Base-by-base conservation (phyloP, 2,329 filamentous ascomycete genomes). In the Fusarium sp. region DNA sequence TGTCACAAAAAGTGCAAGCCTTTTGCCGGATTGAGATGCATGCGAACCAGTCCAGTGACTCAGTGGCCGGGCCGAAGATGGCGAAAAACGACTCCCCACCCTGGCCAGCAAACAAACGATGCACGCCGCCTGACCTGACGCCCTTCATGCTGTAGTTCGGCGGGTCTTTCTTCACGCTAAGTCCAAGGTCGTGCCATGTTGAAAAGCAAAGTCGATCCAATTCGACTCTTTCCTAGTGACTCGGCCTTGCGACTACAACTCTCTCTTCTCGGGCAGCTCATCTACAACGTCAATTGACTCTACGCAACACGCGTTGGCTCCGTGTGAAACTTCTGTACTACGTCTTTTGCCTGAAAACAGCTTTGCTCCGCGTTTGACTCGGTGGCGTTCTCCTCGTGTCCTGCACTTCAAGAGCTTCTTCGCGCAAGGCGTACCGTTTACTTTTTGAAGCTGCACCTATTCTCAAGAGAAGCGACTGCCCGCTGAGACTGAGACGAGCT, bases 221-320 rank as follows among this genome's bases (percentile, higher is more conserved):
- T 65, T 60, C 63, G 60, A 58, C 68, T 71, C 58, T 72, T 71
- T 72, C 60, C 60, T 62, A 64, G 55, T 34, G 41, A 68, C 70
- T 67, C 46, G 46, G 58, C 64, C 7, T 28, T 60, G 47, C 58
- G 61, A 51, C 53, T 53, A 70, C 66, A 55, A 48, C 53, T 18
- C 18, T 62, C 46, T 13, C 37, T 13, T 13, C 41, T 57, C 36
- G 12, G 46, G 40, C 43, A 16, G 47, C 60, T 61, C 34, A 41
- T 52, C 39, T 41, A 31, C 36, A 54, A 30, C 39, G 18, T 41
- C 30, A 40, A 68, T 40, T 40, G 47, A 30, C 50, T 51, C 40
- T 40, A 41, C 36, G 37, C 39, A 65, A 27, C 51, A 44, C 52
- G 58, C 47, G 53, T 60, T 39, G 57, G 53, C 55, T 61, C 47